A percentile compares a stretch with the other conserved stretches of the same genome.
Evolutionary conservation across 179 eudicot species (phyloP).

Genomic region (Actinidia arguta): DNA sequence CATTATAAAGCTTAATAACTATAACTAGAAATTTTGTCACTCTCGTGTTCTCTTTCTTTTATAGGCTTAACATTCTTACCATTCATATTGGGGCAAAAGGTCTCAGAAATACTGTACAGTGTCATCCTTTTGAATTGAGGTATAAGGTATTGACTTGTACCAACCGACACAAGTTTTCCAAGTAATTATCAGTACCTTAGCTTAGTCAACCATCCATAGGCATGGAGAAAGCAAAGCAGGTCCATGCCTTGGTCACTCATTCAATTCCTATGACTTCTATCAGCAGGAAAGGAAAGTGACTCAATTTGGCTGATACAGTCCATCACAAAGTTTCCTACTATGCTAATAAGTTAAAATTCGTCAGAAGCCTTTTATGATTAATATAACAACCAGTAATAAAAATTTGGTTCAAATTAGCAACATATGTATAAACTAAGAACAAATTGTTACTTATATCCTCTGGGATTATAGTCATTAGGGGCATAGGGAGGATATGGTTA

Average conservation of each 20-base stretch:
- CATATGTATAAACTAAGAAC: background rate
- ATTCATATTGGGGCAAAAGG: background rate
- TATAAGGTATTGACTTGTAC: background rate
- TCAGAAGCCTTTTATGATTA: background rate
- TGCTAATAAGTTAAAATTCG: background rate
- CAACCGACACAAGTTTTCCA: background rate
- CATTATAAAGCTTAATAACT: background rate
- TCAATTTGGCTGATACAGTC: constrained; percentile 1
- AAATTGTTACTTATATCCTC: constrained; percentile 58
- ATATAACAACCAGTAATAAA: background rate
- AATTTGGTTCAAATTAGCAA: background rate
- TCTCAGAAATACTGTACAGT: background rate
- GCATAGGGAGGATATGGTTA: constrained; percentile 79
- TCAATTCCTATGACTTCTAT: background rate
- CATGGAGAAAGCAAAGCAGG: background rate
- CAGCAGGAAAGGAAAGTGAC: background rate
- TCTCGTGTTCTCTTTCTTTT: background rate
- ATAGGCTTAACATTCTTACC: background rate
- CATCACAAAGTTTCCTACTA: background rate
- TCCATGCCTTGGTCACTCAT: background rate
- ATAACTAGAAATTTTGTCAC: background rate
- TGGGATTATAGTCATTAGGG: constrained; percentile 59
- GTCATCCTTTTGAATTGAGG: background rate
- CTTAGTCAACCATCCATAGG: background rate
- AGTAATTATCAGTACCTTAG: background rate